Conservation (phyloP, 192 early-diverging fungal genomes). For the Backusella westeae region DNA sequence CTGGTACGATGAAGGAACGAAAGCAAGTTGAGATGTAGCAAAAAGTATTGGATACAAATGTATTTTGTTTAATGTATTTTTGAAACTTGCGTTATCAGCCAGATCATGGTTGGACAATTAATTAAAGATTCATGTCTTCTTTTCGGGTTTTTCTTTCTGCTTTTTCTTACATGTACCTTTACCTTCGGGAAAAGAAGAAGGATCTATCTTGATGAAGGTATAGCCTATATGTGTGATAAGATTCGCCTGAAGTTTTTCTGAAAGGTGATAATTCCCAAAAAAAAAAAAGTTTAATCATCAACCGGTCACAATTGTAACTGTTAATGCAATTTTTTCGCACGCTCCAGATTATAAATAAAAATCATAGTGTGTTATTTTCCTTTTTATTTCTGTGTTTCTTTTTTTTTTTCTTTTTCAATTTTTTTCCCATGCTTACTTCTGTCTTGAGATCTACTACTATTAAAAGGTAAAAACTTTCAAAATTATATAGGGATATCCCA, state of each 20-base stretch:
- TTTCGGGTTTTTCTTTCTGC: not conserved
- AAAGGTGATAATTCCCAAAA: not conserved
- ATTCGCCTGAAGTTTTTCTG: not conserved
- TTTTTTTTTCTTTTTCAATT: not conserved
- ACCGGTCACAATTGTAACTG: constrained; percentile 7
- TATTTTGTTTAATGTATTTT: not conserved
- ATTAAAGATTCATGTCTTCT: not conserved
- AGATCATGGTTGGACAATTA: no score
- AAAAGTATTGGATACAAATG: not conserved
- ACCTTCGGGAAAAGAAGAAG: not conserved
- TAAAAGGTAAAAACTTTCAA: constrained; percentile 4
- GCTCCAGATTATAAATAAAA: not conserved
- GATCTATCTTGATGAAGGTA: not conserved
- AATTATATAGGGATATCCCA: not conserved
- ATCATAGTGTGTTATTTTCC: not conserved
- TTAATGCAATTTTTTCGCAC: constrained; percentile 4
- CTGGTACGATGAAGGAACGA: not conserved
- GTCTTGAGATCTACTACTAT: constrained; percentile 9
- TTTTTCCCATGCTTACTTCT: constrained; percentile 14
- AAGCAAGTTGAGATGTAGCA: not conserved
- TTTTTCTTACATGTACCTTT: not conserved
- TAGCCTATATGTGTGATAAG: not conserved
- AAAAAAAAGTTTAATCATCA: constrained; percentile 7
- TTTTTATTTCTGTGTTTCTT: not conserved
- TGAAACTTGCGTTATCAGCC: no score